Evolutionary conservation across 169 alveolate genomes (phyloP), one percentile per base, ranked within the genome.

Genomic region (Amoebophrya sp.): DNA sequence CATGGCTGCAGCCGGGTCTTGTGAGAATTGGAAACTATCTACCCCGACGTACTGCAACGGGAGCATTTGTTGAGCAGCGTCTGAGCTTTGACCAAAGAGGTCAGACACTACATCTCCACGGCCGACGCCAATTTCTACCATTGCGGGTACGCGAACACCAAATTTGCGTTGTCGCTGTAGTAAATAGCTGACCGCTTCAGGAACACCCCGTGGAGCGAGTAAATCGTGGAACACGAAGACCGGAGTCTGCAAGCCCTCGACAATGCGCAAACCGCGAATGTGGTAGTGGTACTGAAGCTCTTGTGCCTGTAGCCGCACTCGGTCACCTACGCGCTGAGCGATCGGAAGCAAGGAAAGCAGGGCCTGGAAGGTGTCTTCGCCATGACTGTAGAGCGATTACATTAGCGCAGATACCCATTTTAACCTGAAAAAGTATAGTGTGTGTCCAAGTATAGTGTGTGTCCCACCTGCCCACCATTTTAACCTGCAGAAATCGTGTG

Each of bases 201-300:
- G 36, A 29, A 26, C 36, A 36, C n/a, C 36, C n/a, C n/a, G n/a
- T 6, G 83, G 39, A 10, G 83, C 83, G 36, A 65, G 83, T 26
- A 65, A 12, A 36, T 65, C 83, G 26, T 65, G 83, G 83, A 65
- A 65, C 2, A 65, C 83, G 26, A 65, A 65, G 39, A 65, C 83
- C 83, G 83, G 83, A 0, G 83, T 65, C 83, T 65, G 83, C 83
- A 65, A 36, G 33, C 83, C 83, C 83, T 65, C 83, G 36, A 65
- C 83, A 26, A 65, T 65, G 33, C 83, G 83, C 10, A 65, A 26
- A 10, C 83, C 83, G 36, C 83, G 83, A 36, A 65, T 65, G 83
- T 65, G 83, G 83, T 18, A 10, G 83, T 65, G 83, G 26, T 65
- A 65, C 26, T 26, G 3, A 29, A 65, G 83, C 26, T 65, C 83